phyloP scores from a whole-genome alignment of 257 asterid genomes.

The Lycium ferocissimum region DNA sequence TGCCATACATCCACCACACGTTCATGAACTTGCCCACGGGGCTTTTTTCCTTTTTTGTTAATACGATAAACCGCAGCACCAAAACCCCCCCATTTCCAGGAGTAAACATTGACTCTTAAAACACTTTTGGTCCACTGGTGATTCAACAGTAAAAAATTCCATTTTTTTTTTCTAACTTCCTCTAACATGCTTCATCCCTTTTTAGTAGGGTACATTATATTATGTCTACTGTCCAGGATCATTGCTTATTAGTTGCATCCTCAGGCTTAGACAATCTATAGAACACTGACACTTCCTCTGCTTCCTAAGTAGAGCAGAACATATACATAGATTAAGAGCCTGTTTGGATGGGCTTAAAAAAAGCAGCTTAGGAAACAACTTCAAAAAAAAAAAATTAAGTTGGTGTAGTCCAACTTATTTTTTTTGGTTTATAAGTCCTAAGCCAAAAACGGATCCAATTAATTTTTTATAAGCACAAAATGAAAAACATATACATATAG shows the following conservation, averaged over 20 bases:
- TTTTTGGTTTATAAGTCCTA: too few relatives aligned
- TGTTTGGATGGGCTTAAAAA: too few relatives aligned
- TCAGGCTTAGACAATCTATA: background rate
- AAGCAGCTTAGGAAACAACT: too few relatives aligned
- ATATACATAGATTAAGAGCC: background rate
- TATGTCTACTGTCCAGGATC: background rate
- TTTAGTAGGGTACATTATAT: background rate
- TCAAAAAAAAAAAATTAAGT: too few relatives aligned
- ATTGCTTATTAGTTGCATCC: background rate
- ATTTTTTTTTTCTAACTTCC: background rate
- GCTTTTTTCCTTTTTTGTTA: background rate
- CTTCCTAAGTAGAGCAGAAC: background rate
- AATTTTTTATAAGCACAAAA: too few relatives aligned
- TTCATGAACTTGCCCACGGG: background rate
- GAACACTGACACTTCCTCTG: background rate
- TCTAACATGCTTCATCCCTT: background rate
- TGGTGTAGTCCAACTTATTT: too few relatives aligned
- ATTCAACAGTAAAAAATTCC: constrained; percentile 5
- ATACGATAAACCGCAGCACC: background rate
- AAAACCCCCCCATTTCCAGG: background rate
- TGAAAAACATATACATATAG: too few relatives aligned
- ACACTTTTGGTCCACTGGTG: background rate
- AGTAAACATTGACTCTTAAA: background rate
- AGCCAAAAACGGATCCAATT: too few relatives aligned
- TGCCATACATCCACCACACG: constrained; percentile 1